Evolutionary conservation across 2,329 filamentous ascomycete species (phyloP).

Genomic region (Trichoderma harzianum): DNA sequence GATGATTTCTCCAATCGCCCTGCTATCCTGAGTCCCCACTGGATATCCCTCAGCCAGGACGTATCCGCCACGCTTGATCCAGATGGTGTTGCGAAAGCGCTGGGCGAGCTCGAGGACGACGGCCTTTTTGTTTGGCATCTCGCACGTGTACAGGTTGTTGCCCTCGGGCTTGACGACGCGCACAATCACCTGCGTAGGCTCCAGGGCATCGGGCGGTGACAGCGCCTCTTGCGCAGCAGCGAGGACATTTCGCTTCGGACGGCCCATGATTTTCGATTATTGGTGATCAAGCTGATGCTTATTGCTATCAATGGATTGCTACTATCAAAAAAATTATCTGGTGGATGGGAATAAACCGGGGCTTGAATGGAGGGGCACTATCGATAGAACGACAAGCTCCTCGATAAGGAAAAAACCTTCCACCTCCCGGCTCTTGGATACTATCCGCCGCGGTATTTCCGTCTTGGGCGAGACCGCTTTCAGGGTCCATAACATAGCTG

Average conservation of each 20-base stretch:
- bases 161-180: constrained; percentile 79
- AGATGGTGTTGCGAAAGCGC: constrained; percentile 86
- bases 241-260: constrained; percentile 66
- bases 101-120: constrained; percentile 78
- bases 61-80: constrained; percentile 85
- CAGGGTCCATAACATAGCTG: background rate
- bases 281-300: background rate
- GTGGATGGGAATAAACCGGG: constrained; percentile 8
- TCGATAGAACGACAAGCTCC: constrained; percentile 6
- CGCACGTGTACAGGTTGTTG: constrained; percentile 83
- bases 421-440: background rate
- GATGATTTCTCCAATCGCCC: constrained; percentile 82
- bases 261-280: constrained; percentile 31
- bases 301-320: background rate
- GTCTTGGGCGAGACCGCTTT: constrained; percentile 8
- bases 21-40: constrained; percentile 66
- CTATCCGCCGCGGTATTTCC: constrained; percentile 11
- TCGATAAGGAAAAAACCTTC: background rate
- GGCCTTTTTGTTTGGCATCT: constrained; percentile 62
- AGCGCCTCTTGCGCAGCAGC: constrained; percentile 71
- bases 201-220: constrained; percentile 57
- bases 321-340: background rate
- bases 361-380: constrained; percentile 13
- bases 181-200: constrained; percentile 64
- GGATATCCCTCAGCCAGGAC: constrained; percentile 72